Conservation (phyloP, 305 asterid species). For the Withania somnifera region DNA sequence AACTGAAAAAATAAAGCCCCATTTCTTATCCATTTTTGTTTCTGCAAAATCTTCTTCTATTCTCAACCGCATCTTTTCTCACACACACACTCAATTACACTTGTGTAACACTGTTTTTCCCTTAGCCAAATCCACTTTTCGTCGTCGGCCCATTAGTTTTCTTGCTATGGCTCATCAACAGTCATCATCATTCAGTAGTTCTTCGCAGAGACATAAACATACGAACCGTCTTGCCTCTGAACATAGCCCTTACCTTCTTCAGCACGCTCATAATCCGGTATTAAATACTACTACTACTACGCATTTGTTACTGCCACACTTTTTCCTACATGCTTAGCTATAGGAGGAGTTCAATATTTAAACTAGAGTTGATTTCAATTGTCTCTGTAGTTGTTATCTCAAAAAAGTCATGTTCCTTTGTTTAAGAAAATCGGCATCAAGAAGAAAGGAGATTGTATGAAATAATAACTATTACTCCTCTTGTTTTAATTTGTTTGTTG, state of each 20-base stretch:
- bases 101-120: no score
- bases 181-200: conserved; percentile 21
- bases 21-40: not conserved
- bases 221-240: conserved; percentile 74
- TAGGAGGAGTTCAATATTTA: no score
- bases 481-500: not conserved
- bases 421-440: not conserved
- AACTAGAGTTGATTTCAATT: no score
- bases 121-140: not conserved
- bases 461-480: no score
- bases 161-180: conserved; percentile 55
- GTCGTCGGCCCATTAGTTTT: conserved; percentile 26
- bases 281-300: not conserved
- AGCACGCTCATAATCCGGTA: conserved; percentile 95
- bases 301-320: no score
- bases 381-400: no score
- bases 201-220: conserved; percentile 34
- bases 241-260: conserved; percentile 94
- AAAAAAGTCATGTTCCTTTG: no score
- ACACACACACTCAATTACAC: no score
- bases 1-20: not conserved
- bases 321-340: no score
- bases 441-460: not conserved
- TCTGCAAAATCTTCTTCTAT: not conserved
- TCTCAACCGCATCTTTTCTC: no score